Evolutionary conservation across 2,329 filamentous ascomycete genomes (phyloP).

Genomic region (Penicillium capsulatum): DNA sequence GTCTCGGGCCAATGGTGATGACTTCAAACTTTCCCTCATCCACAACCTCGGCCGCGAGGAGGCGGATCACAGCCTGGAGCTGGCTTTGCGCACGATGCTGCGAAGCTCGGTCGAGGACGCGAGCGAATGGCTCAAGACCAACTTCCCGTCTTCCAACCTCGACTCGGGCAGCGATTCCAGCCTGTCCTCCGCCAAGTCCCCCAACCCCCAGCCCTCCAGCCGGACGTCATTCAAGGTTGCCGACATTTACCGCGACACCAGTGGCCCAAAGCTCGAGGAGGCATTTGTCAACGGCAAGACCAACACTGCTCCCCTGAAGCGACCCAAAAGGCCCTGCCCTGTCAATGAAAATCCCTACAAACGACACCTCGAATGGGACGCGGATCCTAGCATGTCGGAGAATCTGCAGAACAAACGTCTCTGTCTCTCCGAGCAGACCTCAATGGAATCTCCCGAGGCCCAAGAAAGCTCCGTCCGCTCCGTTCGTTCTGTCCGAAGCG

Average conservation of each 20-base stretch:
- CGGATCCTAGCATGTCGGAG: constrained; percentile 28
- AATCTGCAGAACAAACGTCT: constrained; percentile 17
- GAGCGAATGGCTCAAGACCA: constrained; percentile 13
- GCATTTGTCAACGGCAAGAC: constrained; percentile 21
- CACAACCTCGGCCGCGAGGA: constrained; percentile 12
- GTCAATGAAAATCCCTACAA: constrained; percentile 22
- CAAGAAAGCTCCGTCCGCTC: no score
- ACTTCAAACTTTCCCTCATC: constrained; percentile 19
- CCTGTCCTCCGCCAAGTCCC: constrained; percentile 39
- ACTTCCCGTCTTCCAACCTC: background rate
- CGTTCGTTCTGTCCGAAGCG: no score
- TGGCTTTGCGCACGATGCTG: constrained; percentile 13
- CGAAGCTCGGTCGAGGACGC: constrained; percentile 11
- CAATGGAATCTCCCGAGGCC: no score
- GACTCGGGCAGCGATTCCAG: constrained; percentile 32
- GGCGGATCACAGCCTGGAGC: constrained; percentile 6
- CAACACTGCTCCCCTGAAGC: constrained; percentile 26
- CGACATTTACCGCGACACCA: constrained; percentile 23
- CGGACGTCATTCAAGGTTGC: constrained; percentile 18
- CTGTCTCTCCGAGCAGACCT: constrained; percentile 5
- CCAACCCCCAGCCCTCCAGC: constrained; percentile 33
- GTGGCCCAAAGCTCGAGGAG: constrained; percentile 19
- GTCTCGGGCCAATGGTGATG: constrained; percentile 12
- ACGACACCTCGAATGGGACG: constrained; percentile 29
- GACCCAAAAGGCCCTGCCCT: constrained; percentile 22